Conservation (phyloP, 2,329 filamentous ascomycete species). For the Exophiala dermatitidis region DNA sequence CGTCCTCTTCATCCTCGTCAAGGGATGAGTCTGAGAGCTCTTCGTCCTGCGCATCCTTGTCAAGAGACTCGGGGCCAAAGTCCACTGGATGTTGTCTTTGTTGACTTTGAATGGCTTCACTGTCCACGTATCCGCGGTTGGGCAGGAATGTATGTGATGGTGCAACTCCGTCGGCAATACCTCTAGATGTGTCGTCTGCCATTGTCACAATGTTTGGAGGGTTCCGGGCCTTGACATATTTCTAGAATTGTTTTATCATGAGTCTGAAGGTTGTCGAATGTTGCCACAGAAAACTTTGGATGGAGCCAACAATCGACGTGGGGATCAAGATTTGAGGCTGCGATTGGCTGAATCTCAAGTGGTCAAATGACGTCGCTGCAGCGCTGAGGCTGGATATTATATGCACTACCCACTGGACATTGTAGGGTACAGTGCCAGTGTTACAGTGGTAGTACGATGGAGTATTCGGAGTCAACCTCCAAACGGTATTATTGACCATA, state of each 20-base stretch:
- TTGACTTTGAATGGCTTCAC: constrained; percentile 28
- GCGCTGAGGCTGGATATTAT: too few species aligned
- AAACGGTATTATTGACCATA: too few species aligned
- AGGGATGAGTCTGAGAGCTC: constrained; percentile 38
- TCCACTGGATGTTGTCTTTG: constrained; percentile 27
- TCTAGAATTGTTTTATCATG: not conserved
- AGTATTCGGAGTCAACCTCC: too few species aligned
- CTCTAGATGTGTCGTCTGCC: constrained; percentile 10
- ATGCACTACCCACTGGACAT: too few species aligned
- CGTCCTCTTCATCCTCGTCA: constrained; percentile 53
- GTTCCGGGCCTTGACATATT: not conserved
- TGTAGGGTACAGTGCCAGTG: too few species aligned
- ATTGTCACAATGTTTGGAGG: not conserved
- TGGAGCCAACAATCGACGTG: not conserved
- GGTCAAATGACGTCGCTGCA: too few species aligned
- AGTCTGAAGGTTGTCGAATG: not conserved
- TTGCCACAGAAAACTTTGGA: not conserved
- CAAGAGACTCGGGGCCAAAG: constrained; percentile 28
- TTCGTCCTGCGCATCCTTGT: constrained; percentile 34
- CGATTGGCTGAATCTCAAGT: not conserved
- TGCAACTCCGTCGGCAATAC: constrained; percentile 39
- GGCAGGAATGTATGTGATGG: constrained; percentile 45
- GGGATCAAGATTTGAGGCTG: not conserved
- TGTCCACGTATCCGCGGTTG: constrained; percentile 43
- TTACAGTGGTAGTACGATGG: too few species aligned